Base-by-base conservation (phyloP, 2,329 filamentous ascomycete genomes). In the Sporothrix sp. region DNA sequence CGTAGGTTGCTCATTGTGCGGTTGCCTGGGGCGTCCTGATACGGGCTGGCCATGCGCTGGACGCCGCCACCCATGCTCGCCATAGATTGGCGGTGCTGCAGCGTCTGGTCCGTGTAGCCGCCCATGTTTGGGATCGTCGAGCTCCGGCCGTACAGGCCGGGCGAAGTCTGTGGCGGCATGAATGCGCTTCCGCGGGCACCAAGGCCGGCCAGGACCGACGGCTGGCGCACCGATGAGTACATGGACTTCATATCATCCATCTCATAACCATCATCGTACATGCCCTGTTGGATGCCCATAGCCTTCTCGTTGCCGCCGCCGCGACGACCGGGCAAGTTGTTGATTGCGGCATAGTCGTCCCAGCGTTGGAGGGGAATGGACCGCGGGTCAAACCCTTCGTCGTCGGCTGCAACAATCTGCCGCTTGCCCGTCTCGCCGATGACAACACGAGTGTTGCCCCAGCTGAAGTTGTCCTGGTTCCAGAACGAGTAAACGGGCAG, bases 391-490 rank as follows among this genome's bases (percentile, higher is more conserved):
- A 95, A 98, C 9, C 77, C 80, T 64, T 93, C 88, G 54, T 85
- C 82, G 23, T 91, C 85, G 3, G 90, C 81, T 0, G 89, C 89
- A 48, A 98, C 76, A n/a, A 96, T 74, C 63, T 95, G 82, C 71
- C 95, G 95, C 64, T 79, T 79, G 56, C 90, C 91, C 66, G 91
- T 88, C 67, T 98, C 93, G 53, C 89, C 91, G 58, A 97, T 86
- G 58, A 98, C 93, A 57, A 98, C 82, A 78, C 93, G 89, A 1
- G 93, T 98, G 71, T 93, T 97, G 76, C 93, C 93, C 93, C 93
- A 98, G 2, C 84, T 84, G 75, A 98, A 98, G 70, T 98, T 91
- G 68, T 98, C 93, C 67, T 96, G 90, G 69, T 96, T 95, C 93
- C 93, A 98, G 83, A 98, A 98, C 0, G 91, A 95, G 72, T 97